phyloP scores from a whole-genome alignment of 805 yeast species.

The Komagataella ulmi region DNA sequence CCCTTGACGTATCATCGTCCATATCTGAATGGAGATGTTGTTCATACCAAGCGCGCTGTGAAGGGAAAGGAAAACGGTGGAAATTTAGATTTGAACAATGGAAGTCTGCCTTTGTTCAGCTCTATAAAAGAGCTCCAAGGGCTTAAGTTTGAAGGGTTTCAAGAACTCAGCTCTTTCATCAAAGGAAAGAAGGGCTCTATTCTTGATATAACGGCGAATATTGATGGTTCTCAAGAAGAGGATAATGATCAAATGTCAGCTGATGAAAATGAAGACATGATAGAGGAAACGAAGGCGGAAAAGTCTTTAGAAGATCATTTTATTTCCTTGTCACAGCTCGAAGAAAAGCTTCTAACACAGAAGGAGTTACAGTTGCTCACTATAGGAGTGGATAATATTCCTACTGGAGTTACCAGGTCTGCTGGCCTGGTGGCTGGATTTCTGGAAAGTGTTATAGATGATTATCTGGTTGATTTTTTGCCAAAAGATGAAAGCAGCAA shows the following conservation, averaged over 20 bases:
- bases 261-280: neutral
- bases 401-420: constrained; percentile 7
- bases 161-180: neutral
- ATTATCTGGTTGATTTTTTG: neutral
- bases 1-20: neutral
- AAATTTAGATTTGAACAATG: neutral
- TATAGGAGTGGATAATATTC: constrained; percentile 9
- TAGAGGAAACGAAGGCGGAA: neutral
- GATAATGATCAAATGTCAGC: neutral
- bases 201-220: neutral
- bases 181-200: neutral
- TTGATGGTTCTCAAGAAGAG: neutral
- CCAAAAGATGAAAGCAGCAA: neutral
- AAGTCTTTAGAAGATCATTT: neutral
- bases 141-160: neutral
- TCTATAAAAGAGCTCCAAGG: neutral
- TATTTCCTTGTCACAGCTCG: neutral
- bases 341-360: neutral
- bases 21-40: neutral
- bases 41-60: neutral
- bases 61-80: neutral
- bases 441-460: constrained; percentile 4
- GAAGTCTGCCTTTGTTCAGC: neutral
- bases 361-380: constrained; percentile 4
- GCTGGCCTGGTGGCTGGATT: constrained; percentile 9